A percentile compares a stretch with the other conserved stretches of the same genome.
Evolutionary conservation across 2,329 filamentous ascomycete genomes (phyloP).

Genomic region (Corniculantispora saksenae): DNA sequence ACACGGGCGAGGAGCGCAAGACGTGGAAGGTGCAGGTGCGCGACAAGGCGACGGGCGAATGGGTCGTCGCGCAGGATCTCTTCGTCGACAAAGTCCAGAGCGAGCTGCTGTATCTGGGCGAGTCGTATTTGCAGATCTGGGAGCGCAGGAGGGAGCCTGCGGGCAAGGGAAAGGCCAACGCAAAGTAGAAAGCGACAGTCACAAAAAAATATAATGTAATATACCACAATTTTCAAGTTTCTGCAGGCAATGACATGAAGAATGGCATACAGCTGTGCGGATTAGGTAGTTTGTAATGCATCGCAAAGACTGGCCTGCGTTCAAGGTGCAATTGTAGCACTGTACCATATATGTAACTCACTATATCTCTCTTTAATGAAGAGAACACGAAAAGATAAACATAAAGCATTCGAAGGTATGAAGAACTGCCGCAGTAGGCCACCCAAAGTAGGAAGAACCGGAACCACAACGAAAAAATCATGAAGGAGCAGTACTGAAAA

Average conservation of each 20-base stretch:
- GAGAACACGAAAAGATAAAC: too few species aligned
- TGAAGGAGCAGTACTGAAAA: too few species aligned
- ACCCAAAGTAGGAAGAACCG: too few species aligned
- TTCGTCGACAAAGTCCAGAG: conserved; percentile 87
- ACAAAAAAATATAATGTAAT: neutral
- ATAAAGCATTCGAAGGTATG: too few species aligned
- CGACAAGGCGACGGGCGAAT: conserved; percentile 79
- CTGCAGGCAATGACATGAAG: neutral
- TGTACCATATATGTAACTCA: too few species aligned
- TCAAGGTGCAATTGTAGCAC: too few species aligned
- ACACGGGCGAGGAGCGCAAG: conserved; percentile 82
- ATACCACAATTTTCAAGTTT: neutral
- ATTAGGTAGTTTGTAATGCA: too few species aligned
- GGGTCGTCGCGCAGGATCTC: conserved; percentile 91
- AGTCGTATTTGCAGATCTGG: conserved; percentile 96
- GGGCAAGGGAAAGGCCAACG: conserved; percentile 36
- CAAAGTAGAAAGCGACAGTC: neutral
- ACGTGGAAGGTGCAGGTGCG: conserved; percentile 92
- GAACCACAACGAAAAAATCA: too few species aligned
- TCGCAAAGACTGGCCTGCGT: too few species aligned
- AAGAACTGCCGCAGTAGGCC: too few species aligned
- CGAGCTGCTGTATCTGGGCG: conserved; percentile 87
- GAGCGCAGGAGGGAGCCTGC: conserved; percentile 69
- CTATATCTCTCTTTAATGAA: too few species aligned
- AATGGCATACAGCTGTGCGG: neutral